Evolutionary conservation across 164 flowering plant genomes (phyloP), one percentile per base, ranked within the genome.

Genomic region (Nymphaea thermarum): DNA sequence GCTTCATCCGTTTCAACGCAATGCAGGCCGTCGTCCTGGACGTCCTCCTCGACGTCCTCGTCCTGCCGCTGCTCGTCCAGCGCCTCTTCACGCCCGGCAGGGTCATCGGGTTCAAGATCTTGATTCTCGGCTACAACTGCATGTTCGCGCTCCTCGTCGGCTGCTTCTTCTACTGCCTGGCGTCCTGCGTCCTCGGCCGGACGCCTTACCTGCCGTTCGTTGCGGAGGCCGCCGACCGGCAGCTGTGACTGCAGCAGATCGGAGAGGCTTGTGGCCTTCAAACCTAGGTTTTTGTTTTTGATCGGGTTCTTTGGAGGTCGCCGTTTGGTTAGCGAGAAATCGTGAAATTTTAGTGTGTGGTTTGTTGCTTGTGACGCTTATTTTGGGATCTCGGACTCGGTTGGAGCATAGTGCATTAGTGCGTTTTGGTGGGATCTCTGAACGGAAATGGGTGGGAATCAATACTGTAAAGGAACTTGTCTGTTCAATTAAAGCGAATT

Each of bases 1-100:
- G 77, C 7, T 92, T 82, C 70, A 93, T 81, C 47, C 72, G 98
- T 76, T 94, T 90, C 80, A 94, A 94, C 66, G 70, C 98, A 12
- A 89, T 94, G 96, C 98, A 94, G 82, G 96, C 96, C 0, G 82
- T 94, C n/a, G 89, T 90, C 1, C 70, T 90, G 43, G 96, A 94
- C 62, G 96, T 91, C 41, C 79, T 91, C 2, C 73, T 91, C 62
- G 96, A 90, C 41, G 78, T 91, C 2, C 73, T 91, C 69, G 87
- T 80, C 43, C 44, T 90, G 45, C 98, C 98, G 4, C 25, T 85
- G 75, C 72, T 94, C 66, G 3, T 88, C 47, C 83, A 84, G 77
- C 74, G 86, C 78, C 79, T 88, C 15, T 70, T 94, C 66, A 76
- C 66, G 60, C 96, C 92, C 41, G 85, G 87, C 0, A 77, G 8